Conservation (phyloP, 495 filamentous ascomycete genomes). For the Mycothermus thermophilus region DNA sequence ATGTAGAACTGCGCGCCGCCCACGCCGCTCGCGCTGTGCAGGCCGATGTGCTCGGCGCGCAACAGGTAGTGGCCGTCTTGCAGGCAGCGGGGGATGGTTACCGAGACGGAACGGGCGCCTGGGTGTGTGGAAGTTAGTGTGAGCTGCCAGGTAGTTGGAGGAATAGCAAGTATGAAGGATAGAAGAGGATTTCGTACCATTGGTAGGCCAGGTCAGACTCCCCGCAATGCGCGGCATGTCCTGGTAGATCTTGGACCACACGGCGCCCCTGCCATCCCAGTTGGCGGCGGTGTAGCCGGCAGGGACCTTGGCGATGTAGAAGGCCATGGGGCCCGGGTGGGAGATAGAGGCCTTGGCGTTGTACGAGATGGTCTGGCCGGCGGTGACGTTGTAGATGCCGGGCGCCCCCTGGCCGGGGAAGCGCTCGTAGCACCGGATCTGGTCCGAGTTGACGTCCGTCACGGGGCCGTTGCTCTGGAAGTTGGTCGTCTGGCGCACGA, state of each 20-base stretch:
- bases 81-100: conserved; percentile 36
- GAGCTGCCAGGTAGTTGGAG: not conserved
- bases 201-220: conserved; percentile 30
- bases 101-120: conserved; percentile 23
- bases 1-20: conserved; percentile 45
- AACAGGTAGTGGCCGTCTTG: conserved; percentile 45
- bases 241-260: conserved; percentile 42
- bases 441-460: conserved; percentile 32
- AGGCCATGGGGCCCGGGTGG: conserved; percentile 37
- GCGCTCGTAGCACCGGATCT: conserved; percentile 39
- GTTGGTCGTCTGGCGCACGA: conserved; percentile 35
- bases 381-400: conserved; percentile 28
- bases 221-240: conserved; percentile 26
- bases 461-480: conserved; percentile 40
- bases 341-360: conserved; percentile 32
- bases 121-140: not conserved
- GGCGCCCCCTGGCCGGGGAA: conserved; percentile 23
- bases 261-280: conserved; percentile 35
- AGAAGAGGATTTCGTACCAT: conserved; percentile 16
- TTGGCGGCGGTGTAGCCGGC: conserved; percentile 28
- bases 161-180: not conserved
- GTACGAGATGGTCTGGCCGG: conserved; percentile 32
- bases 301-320: conserved; percentile 43
- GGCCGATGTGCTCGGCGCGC: conserved; percentile 43
- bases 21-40: conserved; percentile 30